Evolutionary conservation across 495 filamentous ascomycete species (phyloP).

Genomic region (Endocarpon pusillum): DNA sequence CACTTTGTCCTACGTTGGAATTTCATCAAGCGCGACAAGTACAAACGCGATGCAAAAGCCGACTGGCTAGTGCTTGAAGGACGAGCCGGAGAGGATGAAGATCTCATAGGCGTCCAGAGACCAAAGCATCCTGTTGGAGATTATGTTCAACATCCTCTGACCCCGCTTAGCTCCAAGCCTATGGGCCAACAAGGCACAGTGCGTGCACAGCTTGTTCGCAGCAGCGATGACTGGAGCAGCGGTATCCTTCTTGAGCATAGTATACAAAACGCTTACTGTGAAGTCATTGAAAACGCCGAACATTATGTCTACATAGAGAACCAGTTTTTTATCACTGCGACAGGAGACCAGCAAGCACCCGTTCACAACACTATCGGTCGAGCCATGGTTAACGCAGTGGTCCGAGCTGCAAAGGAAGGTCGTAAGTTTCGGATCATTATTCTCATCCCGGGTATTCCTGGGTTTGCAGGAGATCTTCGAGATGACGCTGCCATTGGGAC

Average conservation of each 20-base stretch:
- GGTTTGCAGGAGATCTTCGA: conserved; percentile 81
- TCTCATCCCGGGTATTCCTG: conserved; percentile 77
- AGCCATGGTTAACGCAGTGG: conserved; percentile 78
- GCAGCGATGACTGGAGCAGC: conserved; percentile 87
- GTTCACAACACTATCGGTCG: conserved; percentile 75
- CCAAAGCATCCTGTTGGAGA: conserved; percentile 74
- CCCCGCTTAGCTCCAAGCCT: conserved; percentile 36
- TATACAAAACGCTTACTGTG: conserved; percentile 83
- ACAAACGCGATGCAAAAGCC: conserved; percentile 65
- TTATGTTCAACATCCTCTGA: conserved; percentile 67
- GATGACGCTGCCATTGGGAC: conserved; percentile 72
- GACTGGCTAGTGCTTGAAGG: conserved; percentile 75
- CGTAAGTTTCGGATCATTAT: conserved; percentile 86
- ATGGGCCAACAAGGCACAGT: conserved; percentile 49
- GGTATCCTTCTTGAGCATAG: conserved; percentile 78
- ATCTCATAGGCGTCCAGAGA: conserved; percentile 71
- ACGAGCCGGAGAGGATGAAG: conserved; percentile 62
- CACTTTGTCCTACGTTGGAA: conserved; percentile 96
- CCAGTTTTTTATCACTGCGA: conserved; percentile 95
- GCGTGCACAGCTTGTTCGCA: conserved; percentile 68
- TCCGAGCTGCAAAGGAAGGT: conserved; percentile 63
- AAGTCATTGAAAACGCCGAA: conserved; percentile 66
- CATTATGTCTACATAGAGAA: conserved; percentile 97
- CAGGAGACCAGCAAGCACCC: conserved; percentile 68
- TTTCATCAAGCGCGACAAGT: conserved; percentile 92